A percentile compares a stretch with the other conserved stretches of the same genome.
Evolutionary conservation across 257 asterid genomes (phyloP).

Genomic region (Penstemon newberryi): DNA sequence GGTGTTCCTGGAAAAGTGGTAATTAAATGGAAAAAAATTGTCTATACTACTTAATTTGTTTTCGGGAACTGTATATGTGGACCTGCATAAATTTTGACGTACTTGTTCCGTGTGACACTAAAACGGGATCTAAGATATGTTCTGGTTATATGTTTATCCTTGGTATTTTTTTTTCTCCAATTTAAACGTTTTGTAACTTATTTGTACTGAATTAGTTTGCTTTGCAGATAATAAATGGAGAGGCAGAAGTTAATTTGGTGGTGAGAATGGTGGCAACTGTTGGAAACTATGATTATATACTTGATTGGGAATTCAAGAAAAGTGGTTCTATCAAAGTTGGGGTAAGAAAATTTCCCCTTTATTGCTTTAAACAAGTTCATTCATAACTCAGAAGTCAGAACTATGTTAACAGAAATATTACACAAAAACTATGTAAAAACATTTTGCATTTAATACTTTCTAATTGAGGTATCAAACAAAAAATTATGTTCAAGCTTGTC

Average conservation of each 20-base stretch:
- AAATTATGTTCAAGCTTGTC: too few relatives aligned
- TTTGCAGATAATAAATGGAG: slow-evolving; percentile 55
- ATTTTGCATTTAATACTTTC: too few relatives aligned
- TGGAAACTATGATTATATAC: slow-evolving; percentile 71
- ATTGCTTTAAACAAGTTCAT: neutral
- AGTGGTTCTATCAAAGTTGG: slow-evolving; percentile 65
- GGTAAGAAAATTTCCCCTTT: slow-evolving; percentile 36
- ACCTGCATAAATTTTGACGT: too few relatives aligned
- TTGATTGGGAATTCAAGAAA: slow-evolving; percentile 85
- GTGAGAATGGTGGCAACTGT: slow-evolving; percentile 76
- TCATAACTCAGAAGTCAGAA: too few relatives aligned
- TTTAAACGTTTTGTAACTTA: neutral
- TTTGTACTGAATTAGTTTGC: neutral
- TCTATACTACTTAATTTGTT: too few relatives aligned
- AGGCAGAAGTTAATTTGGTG: slow-evolving; percentile 53
- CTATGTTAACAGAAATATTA: too few relatives aligned
- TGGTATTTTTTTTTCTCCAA: neutral
- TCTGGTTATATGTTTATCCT: neutral
- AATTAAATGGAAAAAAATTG: neutral
- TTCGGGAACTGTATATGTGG: too few relatives aligned
- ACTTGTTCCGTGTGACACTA: too few relatives aligned
- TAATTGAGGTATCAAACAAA: too few relatives aligned
- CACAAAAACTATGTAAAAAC: too few relatives aligned
- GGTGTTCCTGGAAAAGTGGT: slow-evolving; percentile 68
- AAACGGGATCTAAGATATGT: neutral